A percentile compares a stretch with the other conserved stretches of the same genome.
Evolutionary conservation across 2,329 filamentous ascomycete genomes (phyloP).

Genomic region (Ascochyta fabae): DNA sequence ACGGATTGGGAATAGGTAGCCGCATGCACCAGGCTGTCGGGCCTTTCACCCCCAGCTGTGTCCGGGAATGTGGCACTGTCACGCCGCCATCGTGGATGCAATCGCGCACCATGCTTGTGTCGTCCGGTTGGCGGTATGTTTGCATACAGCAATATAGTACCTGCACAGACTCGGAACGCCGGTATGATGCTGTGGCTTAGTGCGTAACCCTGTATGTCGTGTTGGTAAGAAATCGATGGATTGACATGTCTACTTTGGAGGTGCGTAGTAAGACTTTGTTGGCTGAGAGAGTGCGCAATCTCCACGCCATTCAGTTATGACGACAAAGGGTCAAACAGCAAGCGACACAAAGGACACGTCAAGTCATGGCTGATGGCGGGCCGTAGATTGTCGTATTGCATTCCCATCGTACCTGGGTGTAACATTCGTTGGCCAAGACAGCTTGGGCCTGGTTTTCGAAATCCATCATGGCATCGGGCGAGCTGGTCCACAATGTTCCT

Average conservation of each 20-base stretch:
- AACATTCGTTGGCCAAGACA: constrained; percentile 13
- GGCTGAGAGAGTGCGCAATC: neutral
- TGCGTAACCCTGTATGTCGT: neutral
- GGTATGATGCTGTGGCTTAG: neutral
- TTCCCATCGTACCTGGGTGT: constrained; percentile 20
- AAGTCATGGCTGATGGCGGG: constrained; percentile 10
- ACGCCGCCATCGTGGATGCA: constrained; percentile 42
- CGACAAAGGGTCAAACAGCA: neutral
- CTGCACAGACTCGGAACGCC: neutral
- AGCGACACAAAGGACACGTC: constrained; percentile 2
- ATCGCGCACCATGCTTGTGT: constrained; percentile 34
- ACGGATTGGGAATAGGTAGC: constrained; percentile 24
- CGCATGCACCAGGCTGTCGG: constrained; percentile 44
- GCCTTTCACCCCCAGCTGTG: constrained; percentile 33
- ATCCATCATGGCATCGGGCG: constrained; percentile 5
- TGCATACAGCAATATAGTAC: constrained; percentile 5
- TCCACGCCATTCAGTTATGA: neutral
- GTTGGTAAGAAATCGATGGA: neutral
- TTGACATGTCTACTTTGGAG: neutral
- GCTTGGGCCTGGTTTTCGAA: constrained; percentile 9
- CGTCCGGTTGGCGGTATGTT: constrained; percentile 26
- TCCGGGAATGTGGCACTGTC: constrained; percentile 46
- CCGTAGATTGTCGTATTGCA: constrained; percentile 23
- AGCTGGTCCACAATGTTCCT: constrained; percentile 1
- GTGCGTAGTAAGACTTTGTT: neutral